Conservation (phyloP, 2,329 filamentous ascomycete species). For the Claviceps digitariae region DNA sequence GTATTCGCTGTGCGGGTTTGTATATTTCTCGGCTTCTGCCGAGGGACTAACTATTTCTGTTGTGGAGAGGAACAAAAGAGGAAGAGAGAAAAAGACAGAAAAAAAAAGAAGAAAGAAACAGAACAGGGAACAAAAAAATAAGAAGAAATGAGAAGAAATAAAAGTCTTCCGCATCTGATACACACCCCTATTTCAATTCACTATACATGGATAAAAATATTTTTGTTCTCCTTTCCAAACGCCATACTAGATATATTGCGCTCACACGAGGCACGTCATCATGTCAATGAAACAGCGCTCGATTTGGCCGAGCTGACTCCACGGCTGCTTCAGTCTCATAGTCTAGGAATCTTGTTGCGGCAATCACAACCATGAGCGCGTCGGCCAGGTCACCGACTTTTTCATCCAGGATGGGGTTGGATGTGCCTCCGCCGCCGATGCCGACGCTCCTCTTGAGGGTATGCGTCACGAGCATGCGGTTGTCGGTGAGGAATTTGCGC, state of each 20-base stretch:
- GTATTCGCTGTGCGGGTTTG: too few relatives aligned
- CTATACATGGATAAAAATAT: neutral
- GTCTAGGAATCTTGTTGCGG: slow-evolving; percentile 72
- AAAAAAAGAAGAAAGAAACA: neutral
- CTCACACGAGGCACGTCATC: slow-evolving; percentile 2
- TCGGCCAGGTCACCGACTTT: slow-evolving; percentile 68
- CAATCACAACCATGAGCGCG: slow-evolving; percentile 70
- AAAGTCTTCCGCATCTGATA: neutral
- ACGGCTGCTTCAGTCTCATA: slow-evolving; percentile 27
- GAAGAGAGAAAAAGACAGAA: too few relatives aligned
- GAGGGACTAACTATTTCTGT: too few relatives aligned
- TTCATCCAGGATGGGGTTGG: slow-evolving; percentile 34
- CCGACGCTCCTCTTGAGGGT: slow-evolving; percentile 83
- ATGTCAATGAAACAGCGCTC: slow-evolving; percentile 27
- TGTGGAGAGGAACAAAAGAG: too few relatives aligned
- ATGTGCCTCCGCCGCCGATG: slow-evolving; percentile 41
- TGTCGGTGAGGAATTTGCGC: slow-evolving; percentile 66
- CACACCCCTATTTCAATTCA: neutral
- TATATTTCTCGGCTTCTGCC: too few relatives aligned
- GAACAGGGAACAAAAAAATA: neutral
- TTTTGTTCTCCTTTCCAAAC: slow-evolving; percentile 10
- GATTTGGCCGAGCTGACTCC: slow-evolving; percentile 19
- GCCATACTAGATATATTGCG: slow-evolving; percentile 6
- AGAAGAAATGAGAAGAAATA: neutral
- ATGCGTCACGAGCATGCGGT: slow-evolving; percentile 71